Evolutionary conservation across 176 grass and related monocot species (phyloP), one percentile per base, ranked within the genome.

Genomic region (Melocanna baccifera): DNA sequence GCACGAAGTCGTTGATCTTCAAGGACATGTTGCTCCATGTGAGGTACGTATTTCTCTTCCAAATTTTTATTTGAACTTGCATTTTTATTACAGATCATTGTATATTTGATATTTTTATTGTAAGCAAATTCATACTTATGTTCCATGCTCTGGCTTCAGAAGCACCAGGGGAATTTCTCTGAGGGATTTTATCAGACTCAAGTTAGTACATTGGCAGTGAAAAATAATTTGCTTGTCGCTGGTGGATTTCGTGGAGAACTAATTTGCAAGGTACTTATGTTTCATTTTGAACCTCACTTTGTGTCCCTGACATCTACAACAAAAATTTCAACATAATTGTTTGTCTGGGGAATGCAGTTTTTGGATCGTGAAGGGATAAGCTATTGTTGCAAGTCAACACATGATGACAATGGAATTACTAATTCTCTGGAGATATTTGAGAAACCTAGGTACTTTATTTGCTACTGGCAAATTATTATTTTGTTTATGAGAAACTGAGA

Each of bases 381-480:
- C 80, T 97, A 89, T 83, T 94, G 94, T 81, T 97, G 81, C 43
- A 86, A 93, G 53, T 89, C 81, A 80, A 94, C 88, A 80, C 78
- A 85, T 47, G 90, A 92, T 58, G 86, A 87, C 22, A 91, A 92
- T 86, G 94, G 90, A 46, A 92, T 92, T 23, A 88, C 92, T 28
- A 92, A 94, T 92, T 93, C 86, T 73, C 14, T 97, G 62, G 92
- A 97, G 46, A 97, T 97, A 56, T 97, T 91, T 80, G 82, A 94
- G 73, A 94, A 83, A 64, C 78, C 88, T 62, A 92, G 94, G 92
- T 94, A 89, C 4, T 76, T 78, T 47, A 23, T 58, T 86, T 88
- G 71, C 50, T 34, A 11, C 16, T 26, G n/a, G 10, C 40, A 77
- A 69, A 34, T 50, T 56, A 45, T 61, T 62, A 7, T 34, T 81